Conservation (phyloP, 768 basidiomycete genomes). For the Infundibulicybe gibba region DNA sequence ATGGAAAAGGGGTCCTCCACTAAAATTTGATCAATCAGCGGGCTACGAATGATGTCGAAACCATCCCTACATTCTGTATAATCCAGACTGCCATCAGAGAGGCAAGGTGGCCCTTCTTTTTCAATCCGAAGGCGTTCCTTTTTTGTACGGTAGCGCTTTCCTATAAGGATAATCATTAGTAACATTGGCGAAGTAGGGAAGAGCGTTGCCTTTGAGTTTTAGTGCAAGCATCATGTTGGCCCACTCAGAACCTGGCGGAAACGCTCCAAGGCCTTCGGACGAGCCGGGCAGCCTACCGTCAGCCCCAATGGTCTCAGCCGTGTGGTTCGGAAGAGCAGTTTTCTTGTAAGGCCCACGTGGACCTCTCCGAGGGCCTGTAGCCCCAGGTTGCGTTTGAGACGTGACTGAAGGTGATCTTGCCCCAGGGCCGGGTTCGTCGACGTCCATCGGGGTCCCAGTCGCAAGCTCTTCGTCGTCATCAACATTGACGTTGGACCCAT, state of each 20-base stretch:
- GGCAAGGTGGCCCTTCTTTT: constrained; percentile 67
- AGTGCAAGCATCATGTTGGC: constrained; percentile 70
- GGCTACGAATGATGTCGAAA: neutral
- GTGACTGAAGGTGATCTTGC: constrained; percentile 45
- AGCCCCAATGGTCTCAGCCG: constrained; percentile 52
- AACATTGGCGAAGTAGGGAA: neutral
- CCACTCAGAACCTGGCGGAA: constrained; percentile 68
- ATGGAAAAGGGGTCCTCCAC: constrained; percentile 80
- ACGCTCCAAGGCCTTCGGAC: constrained; percentile 71
- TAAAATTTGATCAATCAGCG: constrained; percentile 18
- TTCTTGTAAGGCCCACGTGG: constrained; percentile 56
- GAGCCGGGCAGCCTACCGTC: constrained; percentile 76
- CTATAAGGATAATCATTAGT: constrained; percentile 25
- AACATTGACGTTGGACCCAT: constrained; percentile 31
- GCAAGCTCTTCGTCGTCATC: constrained; percentile 36
- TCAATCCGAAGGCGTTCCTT: constrained; percentile 78
- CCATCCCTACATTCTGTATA: constrained; percentile 58
- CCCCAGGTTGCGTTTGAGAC: constrained; percentile 34
- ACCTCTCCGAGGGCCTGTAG: constrained; percentile 29
- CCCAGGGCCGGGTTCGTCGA: constrained; percentile 33
- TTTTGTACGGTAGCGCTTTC: constrained; percentile 78
- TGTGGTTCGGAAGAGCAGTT: constrained; percentile 14
- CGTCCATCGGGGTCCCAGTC: constrained; percentile 38
- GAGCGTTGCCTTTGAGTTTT: constrained; percentile 63
- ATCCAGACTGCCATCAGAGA: constrained; percentile 76